These are phyloP conservation scores for Hibiscus tridactylites DNA, from an alignment of 345 rosid species.

Conservation along the genomic window DNA sequence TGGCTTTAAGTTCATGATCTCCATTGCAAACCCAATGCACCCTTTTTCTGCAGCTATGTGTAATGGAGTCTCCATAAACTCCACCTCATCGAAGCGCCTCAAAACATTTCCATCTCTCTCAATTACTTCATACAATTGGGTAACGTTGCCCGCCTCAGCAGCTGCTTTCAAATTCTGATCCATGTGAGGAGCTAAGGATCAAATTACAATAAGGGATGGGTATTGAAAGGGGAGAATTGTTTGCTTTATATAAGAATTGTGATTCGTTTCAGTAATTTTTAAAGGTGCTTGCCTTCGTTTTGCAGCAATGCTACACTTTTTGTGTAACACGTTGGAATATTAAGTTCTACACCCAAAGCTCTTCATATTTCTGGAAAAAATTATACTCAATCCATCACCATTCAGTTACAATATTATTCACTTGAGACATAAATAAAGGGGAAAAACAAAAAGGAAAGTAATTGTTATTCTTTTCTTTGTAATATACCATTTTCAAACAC, in stretches of 20 bases:
- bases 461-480: no score
- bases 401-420: no score
- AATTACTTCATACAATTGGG: slow-evolving; percentile 9
- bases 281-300: background rate
- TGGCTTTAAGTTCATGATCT: slow-evolving; percentile 1
- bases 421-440: no score
- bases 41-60: slow-evolving; percentile 3
- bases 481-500: no score
- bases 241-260: background rate
- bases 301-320: background rate
- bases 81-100: background rate
- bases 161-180: background rate
- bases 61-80: background rate
- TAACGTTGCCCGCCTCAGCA: slow-evolving; percentile 12
- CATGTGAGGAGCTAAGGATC: background rate
- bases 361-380: no score
- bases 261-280: no score
- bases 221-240: background rate
- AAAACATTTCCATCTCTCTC: slow-evolving; percentile 7
- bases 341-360: no score
- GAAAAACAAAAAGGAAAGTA: no score
- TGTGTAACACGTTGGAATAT: no score
- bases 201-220: background rate
- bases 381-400: no score
- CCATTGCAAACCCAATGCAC: background rate